Evolutionary conservation across 306 rosid species (phyloP), one percentile per base, ranked within the genome.

Genomic region (Prunus campanulata): DNA sequence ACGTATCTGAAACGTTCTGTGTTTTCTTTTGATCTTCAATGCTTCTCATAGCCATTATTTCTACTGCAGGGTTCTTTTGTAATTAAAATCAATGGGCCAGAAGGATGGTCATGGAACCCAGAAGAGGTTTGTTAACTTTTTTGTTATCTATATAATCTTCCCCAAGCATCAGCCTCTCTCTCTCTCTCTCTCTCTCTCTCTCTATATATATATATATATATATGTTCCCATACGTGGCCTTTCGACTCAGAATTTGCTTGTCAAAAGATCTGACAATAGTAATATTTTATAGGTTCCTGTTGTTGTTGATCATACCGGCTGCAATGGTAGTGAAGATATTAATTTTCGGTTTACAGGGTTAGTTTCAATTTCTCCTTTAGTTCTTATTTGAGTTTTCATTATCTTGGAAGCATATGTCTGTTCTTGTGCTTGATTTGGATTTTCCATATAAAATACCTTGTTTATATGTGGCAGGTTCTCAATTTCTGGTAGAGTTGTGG

Each of bases 31-130:
- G 19, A 22, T 72, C 51, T 72, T 69, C 65, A 50, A 46, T 86
- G 82, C 54, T 83, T 77, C 85, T 87, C 39, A 73, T 65, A 67
- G 80, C 70, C 11, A 22, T 65, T 81, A 64, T 80, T 78, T 75
- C 52, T 27, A 15, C 68, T 77, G 74, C 89, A 95, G 99, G 99
- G 99, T 42, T 92, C 97, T 70, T 95, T 92, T 82, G 87, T 87
- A 59, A 82, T 95, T 82, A 86, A 88, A 77, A 82, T 95, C 66
- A 91, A 88, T 65, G 99, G 98, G 66, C 99, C 98, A 73, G 93
- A 87, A 63, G 98, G 99, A 71, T 95, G 99, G 99, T 82, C 98
- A 42, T 95, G 97, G 98, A 77, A 88, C 85, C 98, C 93, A 3
- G 93, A 92, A 64, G 88, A 95, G 97, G 99, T 92, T 65, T 64